A percentile compares a stretch with the other conserved stretches of the same genome.
phyloP scores from a whole-genome alignment of 306 rosid genomes.

The Parietaria judaica region DNA sequence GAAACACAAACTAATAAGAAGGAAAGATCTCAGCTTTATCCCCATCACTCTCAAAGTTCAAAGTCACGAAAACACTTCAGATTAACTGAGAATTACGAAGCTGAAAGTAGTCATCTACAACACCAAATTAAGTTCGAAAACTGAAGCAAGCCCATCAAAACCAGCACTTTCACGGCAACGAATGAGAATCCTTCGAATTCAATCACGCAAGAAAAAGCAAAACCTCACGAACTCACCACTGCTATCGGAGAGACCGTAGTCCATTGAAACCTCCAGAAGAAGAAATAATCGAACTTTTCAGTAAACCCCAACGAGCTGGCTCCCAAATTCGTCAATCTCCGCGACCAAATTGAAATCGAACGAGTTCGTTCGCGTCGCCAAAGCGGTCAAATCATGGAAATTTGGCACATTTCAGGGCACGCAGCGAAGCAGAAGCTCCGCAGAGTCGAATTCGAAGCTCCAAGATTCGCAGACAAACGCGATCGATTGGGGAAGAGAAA shows the following conservation, averaged over 20 bases:
- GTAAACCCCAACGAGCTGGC: constrained; percentile 14
- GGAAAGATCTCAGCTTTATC: background rate
- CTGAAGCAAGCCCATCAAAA: constrained; percentile 13
- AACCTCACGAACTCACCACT: constrained; percentile 47
- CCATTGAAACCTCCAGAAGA: constrained; percentile 36
- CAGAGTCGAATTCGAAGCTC: constrained; percentile 19
- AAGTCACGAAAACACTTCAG: background rate
- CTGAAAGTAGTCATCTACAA: background rate
- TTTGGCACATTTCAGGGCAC: constrained; percentile 3
- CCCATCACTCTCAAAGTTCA: background rate
- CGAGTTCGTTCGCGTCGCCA: constrained; percentile 7
- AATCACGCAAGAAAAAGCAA: constrained; percentile 11
- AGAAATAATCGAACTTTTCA: constrained; percentile 5
- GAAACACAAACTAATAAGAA: background rate
- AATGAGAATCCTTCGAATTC: background rate
- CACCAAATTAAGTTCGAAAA: background rate
- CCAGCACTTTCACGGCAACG: constrained; percentile 8
- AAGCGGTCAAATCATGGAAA: constrained; percentile 7
- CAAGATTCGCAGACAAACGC: constrained; percentile 10
- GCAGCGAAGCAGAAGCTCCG: constrained; percentile 13
- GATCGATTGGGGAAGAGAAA: constrained; percentile 31
- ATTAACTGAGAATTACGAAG: constrained; percentile 1
- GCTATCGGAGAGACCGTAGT: constrained; percentile 64
- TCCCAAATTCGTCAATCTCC: constrained; percentile 24
- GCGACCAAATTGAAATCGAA: constrained; percentile 5